Conservation (phyloP, 2,329 filamentous ascomycete genomes). For the Cytospora leucostoma region DNA sequence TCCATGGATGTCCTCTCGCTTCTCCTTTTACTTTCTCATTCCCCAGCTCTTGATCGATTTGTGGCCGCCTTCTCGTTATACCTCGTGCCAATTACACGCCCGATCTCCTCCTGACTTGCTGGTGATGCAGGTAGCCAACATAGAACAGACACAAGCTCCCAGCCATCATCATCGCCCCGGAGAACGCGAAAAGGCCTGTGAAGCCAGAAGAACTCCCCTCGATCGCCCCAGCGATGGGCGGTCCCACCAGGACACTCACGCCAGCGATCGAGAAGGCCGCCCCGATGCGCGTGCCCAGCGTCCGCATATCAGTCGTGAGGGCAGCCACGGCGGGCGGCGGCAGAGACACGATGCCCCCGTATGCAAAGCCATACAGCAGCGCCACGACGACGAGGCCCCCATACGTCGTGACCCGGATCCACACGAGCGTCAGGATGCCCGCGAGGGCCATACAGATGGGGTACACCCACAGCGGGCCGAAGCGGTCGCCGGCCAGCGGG, state of each 20-base stretch:
- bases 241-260: slow-evolving; percentile 38
- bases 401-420: slow-evolving; percentile 39
- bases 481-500: slow-evolving; percentile 41
- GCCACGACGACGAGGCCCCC: slow-evolving; percentile 39
- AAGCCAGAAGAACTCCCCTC: background rate
- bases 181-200: slow-evolving; percentile 9
- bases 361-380: slow-evolving; percentile 45
- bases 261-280: slow-evolving; percentile 39
- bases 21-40: background rate
- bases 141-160: slow-evolving; percentile 1
- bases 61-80: background rate
- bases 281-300: slow-evolving; percentile 46
- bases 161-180: slow-evolving; percentile 10
- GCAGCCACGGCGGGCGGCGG: slow-evolving; percentile 42
- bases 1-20: background rate
- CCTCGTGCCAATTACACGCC: background rate
- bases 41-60: background rate
- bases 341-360: slow-evolving; percentile 45
- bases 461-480: slow-evolving; percentile 42
- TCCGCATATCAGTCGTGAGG: slow-evolving; percentile 43
- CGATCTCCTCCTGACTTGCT: background rate
- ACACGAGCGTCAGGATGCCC: slow-evolving; percentile 39
- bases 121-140: slow-evolving; percentile 6
- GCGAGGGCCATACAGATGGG: slow-evolving; percentile 36
- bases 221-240: slow-evolving; percentile 37